phyloP scores from a whole-genome alignment of 148 eudicot species.

The Chenopodium formosanum region DNA sequence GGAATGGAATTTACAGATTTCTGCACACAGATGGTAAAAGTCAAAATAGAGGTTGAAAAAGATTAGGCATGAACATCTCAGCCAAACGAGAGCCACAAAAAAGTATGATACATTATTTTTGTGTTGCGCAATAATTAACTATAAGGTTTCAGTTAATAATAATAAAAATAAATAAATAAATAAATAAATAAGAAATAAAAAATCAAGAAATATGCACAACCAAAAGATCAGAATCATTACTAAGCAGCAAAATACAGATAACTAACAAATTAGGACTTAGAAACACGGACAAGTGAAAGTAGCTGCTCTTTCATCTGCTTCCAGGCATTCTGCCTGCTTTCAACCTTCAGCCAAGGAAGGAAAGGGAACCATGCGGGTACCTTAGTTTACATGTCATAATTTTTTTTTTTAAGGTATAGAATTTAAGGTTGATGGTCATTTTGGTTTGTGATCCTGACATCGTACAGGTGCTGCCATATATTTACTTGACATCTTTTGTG shows the following conservation, averaged over 20 bases:
- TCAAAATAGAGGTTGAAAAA: background rate
- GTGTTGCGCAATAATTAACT: background rate
- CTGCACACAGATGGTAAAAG: background rate
- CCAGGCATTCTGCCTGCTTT: too few relatives aligned
- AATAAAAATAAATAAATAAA: too few relatives aligned
- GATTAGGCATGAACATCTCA: background rate
- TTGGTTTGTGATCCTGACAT: background rate
- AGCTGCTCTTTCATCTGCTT: background rate
- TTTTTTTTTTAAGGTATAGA: background rate
- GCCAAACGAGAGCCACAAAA: background rate
- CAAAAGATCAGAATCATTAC: background rate
- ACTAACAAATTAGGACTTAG: background rate
- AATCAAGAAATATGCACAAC: background rate
- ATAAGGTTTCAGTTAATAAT: too few relatives aligned
- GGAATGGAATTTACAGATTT: background rate
- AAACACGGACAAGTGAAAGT: background rate
- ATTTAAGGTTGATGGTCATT: background rate
- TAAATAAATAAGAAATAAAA: background rate
- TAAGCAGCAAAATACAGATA: background rate
- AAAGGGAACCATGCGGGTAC: background rate
- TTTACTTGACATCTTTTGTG: too few relatives aligned
- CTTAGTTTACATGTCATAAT: background rate
- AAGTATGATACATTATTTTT: background rate
- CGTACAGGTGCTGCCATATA: background rate
- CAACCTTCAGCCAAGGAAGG: background rate